phyloP scores from a whole-genome alignment of 2,329 filamentous ascomycete genomes.

The Sordariomycetes sp. region DNA sequence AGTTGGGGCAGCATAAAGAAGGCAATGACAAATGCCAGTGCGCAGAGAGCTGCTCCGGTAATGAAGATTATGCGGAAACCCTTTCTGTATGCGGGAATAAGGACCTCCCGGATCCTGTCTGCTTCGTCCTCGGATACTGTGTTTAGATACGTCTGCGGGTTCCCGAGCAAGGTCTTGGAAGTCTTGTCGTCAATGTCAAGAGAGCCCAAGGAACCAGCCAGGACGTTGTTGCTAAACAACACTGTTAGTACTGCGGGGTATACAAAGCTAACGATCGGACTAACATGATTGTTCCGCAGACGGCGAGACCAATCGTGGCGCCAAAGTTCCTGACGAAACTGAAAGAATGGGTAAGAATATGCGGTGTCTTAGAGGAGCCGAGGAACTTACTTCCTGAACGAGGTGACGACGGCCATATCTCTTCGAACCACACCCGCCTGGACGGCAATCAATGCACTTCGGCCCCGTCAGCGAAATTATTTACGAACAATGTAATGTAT shows the following conservation, averaged over 20 bases:
- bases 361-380: background rate
- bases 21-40: constrained; percentile 22
- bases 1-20: constrained; percentile 28
- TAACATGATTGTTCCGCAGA: constrained; percentile 26
- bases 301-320: constrained; percentile 24
- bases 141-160: constrained; percentile 20
- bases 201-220: constrained; percentile 16
- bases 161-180: constrained; percentile 17
- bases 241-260: background rate
- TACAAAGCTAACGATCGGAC: background rate
- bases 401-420: constrained; percentile 32
- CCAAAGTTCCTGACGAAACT: constrained; percentile 29
- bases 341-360: background rate
- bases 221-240: constrained; percentile 22
- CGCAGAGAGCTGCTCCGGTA: constrained; percentile 21
- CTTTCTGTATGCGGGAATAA: constrained; percentile 23
- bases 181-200: constrained; percentile 13
- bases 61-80: constrained; percentile 27
- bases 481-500: too few species aligned
- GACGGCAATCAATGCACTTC: constrained; percentile 35
- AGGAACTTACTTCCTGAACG: constrained; percentile 26
- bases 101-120: constrained; percentile 15
- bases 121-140: constrained; percentile 17
- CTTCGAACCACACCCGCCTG: constrained; percentile 41
- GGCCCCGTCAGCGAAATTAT: too few species aligned